These are phyloP conservation scores for Cladophialophora yegresii DNA, from an alignment of 2,329 filamentous ascomycete species.

Conservation along the genomic window DNA sequence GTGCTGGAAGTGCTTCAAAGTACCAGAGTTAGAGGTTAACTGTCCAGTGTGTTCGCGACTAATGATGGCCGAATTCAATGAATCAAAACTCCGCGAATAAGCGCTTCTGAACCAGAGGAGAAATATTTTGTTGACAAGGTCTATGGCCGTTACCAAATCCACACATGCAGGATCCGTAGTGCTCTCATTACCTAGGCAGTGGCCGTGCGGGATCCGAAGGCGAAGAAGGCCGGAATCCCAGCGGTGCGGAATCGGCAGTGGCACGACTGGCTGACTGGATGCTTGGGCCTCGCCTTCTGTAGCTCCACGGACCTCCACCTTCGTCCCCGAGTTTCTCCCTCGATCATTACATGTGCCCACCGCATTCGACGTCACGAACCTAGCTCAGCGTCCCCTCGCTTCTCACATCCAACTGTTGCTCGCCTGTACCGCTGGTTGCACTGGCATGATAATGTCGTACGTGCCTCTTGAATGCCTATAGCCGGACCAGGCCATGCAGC, in stretches of 20 bases:
- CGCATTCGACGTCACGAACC: slow-evolving; percentile 14
- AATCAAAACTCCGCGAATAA: slow-evolving; percentile 8
- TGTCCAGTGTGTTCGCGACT: not conserved
- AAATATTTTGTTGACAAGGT: not conserved
- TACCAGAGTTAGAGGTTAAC: not conserved
- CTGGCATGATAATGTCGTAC: slow-evolving; percentile 9
- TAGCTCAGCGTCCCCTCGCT: not conserved
- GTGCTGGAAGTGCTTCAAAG: not conserved
- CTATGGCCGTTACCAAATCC: no score
- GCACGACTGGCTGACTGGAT: not conserved
- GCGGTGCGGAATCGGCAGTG: slow-evolving; percentile 10
- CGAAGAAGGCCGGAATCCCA: not conserved
- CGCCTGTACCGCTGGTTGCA: no score
- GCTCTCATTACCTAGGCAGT: not conserved
- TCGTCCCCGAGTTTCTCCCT: slow-evolving; percentile 4
- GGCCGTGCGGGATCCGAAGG: not conserved
- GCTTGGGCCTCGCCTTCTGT: not conserved
- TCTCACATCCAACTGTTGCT: not conserved
- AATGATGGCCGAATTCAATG: not conserved
- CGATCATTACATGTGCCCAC: slow-evolving; percentile 7
- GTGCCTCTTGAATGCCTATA: slow-evolving; percentile 54
- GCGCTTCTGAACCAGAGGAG: not conserved
- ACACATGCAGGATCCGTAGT: no score
- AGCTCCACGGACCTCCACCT: not conserved
- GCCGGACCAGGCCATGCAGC: slow-evolving; percentile 59